A percentile compares a stretch with the other conserved stretches of the same genome.
phyloP scores from a whole-genome alignment of 345 rosid genomes.

The Geranium brycei region DNA sequence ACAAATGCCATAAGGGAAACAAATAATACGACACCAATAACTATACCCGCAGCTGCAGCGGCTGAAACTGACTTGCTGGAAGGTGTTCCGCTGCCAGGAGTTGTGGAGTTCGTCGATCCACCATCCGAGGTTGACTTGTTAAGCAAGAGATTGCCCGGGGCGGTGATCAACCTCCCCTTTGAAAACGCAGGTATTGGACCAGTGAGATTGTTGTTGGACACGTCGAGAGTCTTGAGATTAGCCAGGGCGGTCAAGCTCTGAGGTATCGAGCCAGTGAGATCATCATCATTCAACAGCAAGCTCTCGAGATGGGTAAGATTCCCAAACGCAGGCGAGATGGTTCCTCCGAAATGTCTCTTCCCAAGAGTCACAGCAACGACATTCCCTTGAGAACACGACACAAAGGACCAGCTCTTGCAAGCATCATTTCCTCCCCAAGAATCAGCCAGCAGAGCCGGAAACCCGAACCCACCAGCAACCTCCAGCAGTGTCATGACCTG shows the following conservation, averaged over 20 bases:
- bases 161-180: constrained; percentile 27
- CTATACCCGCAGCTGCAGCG: constrained; percentile 30
- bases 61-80: constrained; percentile 11
- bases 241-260: constrained; percentile 37
- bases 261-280: constrained; percentile 54
- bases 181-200: constrained; percentile 39
- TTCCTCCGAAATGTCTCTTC: constrained; percentile 39
- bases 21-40: constrained; percentile 29
- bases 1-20: constrained; percentile 31
- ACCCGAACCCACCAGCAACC: constrained; percentile 54
- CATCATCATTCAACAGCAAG: constrained; percentile 46
- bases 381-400: constrained; percentile 31
- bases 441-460: constrained; percentile 45
- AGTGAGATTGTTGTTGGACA: constrained; percentile 61
- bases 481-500: constrained; percentile 52
- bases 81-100: constrained; percentile 12
- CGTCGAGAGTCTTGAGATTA: constrained; percentile 38
- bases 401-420: constrained; percentile 43
- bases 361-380: constrained; percentile 35
- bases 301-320: constrained; percentile 44
- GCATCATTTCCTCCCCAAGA: constrained; percentile 70
- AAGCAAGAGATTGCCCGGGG: constrained; percentile 39
- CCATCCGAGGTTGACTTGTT: constrained; percentile 21
- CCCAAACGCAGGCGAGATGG: constrained; percentile 46
- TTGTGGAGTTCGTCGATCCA: not conserved